Evolutionary conservation across 2,329 filamentous ascomycete species (phyloP), one percentile per base, ranked within the genome.

Genomic region (Triangularia verruculosa): DNA sequence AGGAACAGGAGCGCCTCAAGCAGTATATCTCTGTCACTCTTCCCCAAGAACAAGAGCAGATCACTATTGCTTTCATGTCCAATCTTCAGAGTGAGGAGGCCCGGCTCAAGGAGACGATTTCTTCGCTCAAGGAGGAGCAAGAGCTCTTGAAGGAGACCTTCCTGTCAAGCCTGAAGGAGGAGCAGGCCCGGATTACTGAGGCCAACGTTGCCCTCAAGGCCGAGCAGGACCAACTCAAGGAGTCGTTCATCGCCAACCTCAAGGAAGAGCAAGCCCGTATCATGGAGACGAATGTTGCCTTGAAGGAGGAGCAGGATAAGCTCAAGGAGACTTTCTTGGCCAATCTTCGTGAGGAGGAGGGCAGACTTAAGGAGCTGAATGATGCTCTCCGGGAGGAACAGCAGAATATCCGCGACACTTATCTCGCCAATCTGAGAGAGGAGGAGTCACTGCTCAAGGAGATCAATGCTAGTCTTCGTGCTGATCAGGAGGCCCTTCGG

Each of bases 141-240:
- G 75, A 80, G 11, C 77, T 79, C 51, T 74, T 87, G 27, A 82
- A 80, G 32, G 79, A 83, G 59, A 82, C 82, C 9, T 83, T 91
- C 52, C 79, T 86, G 28, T 24, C 56, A 8, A 64, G 15, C 22
- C 61, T 70, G 4, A 64, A 65, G 39, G 69, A 70, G 20, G 69
- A 71, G 51, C 57, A 69, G 47, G 56, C 65, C 1, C 65, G 67
- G 1, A 59, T 69, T 1, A 66, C 57, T 57, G 68, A 70, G 22
- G 60, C 66, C 2, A 71, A 68, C n/a, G 59, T 62, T 15, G 39
- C 64, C 7, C 59, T 71, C 25, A 69, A 66, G 56, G 67, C 66
- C 39, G 69, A 71, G 20, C 69, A 71, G 4, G 65, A 69, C 11
- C 17, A 57, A 27, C 54, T 71, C 53, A 71, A 71, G 63, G 65